Percentiles rank a stretch among this genome's conserved stretches.
Evolutionary conservation across 2,329 filamentous ascomycete species (phyloP).

Genomic region (Pseudocercospora fijiensis): DNA sequence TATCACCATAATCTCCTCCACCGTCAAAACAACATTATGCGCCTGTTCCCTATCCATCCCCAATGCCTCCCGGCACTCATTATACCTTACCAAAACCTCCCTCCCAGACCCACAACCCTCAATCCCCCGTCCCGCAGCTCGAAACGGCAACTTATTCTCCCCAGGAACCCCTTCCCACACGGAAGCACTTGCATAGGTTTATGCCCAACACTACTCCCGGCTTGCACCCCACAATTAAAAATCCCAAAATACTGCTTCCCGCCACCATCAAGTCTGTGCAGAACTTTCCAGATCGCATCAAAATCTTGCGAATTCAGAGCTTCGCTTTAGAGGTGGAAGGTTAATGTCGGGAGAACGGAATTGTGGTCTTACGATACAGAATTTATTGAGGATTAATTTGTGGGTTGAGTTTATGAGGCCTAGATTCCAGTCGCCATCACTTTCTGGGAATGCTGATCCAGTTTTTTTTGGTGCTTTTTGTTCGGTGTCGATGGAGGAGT

Average conservation of each 20-base stretch:
- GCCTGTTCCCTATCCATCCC: constrained; percentile 24
- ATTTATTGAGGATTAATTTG: constrained; percentile 42
- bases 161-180: constrained; percentile 28
- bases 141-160: constrained; percentile 10
- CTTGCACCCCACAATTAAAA: constrained; percentile 49
- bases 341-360: constrained; percentile 43
- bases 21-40: constrained; percentile 41
- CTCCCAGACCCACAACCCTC: background rate
- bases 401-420: constrained; percentile 34
- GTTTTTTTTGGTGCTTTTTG: constrained; percentile 6
- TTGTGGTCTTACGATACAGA: constrained; percentile 40
- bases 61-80: constrained; percentile 17
- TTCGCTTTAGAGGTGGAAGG: constrained; percentile 42
- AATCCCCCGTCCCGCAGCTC: background rate
- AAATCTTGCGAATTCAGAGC: constrained; percentile 42
- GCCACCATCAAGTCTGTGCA: constrained; percentile 29
- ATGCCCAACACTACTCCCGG: constrained; percentile 46
- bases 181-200: constrained; percentile 49
- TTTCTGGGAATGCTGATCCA: constrained; percentile 21
- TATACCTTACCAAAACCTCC: constrained; percentile 24
- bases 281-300: constrained; percentile 41
- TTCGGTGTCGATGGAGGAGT: constrained; percentile 17
- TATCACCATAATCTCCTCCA: constrained; percentile 39
- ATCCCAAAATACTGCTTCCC: constrained; percentile 41
- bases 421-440: constrained; percentile 33